These are phyloP conservation scores for Ogataea nitratoaversa DNA, from an alignment of 805 yeast genomes.

Conservation along the genomic window DNA sequence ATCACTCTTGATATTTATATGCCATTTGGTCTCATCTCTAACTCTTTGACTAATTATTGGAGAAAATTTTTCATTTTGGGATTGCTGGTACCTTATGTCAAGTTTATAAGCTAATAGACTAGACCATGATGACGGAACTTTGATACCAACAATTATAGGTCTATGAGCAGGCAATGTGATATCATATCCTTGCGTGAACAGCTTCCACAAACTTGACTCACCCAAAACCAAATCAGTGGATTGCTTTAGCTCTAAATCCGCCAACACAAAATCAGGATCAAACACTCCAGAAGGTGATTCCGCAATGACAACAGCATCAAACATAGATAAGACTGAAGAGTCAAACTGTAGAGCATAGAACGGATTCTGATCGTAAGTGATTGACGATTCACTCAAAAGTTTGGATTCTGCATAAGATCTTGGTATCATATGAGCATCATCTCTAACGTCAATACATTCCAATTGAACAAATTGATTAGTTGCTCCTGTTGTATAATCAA, in stretches of 20 bases:
- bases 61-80: constrained; percentile 36
- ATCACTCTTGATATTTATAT: constrained; percentile 43
- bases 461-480: constrained; percentile 36
- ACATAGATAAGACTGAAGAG: constrained; percentile 35
- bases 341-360: constrained; percentile 45
- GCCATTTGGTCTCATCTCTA: constrained; percentile 77
- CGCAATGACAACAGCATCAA: constrained; percentile 48
- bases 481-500: constrained; percentile 36
- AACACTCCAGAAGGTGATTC: constrained; percentile 24
- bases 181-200: constrained; percentile 37
- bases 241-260: constrained; percentile 31
- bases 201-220: constrained; percentile 32
- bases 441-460: constrained; percentile 43
- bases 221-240: constrained; percentile 25
- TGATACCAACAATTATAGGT: constrained; percentile 43
- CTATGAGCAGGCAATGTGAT: constrained; percentile 39
- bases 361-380: constrained; percentile 46
- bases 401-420: constrained; percentile 37
- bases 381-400: constrained; percentile 48
- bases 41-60: constrained; percentile 70
- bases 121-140: constrained; percentile 56
- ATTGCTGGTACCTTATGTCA: constrained; percentile 27
- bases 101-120: constrained; percentile 52
- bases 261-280: constrained; percentile 33
- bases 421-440: constrained; percentile 44